Percentiles rank a stretch among this genome's conserved stretches.
Conservation (phyloP, 306 rosid genomes). For the Vigna trinervia region DNA sequence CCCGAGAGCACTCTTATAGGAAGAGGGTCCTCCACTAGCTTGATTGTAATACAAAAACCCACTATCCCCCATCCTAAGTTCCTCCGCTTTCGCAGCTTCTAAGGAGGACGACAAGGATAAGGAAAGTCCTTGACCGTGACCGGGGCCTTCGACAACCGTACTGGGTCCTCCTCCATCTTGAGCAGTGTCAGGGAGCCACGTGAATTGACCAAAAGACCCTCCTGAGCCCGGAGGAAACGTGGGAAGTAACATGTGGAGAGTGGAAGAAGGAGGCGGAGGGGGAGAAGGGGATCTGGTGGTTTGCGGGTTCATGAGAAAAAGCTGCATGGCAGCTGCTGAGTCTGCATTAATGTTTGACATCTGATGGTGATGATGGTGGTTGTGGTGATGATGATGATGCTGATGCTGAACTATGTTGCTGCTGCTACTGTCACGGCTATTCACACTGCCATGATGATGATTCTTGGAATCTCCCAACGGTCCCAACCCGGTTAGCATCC, state of each 20-base stretch:
- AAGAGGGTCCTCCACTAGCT: slow-evolving; percentile 45
- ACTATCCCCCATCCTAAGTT: slow-evolving; percentile 60
- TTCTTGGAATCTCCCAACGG: slow-evolving; percentile 57
- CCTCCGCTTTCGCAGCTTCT: slow-evolving; percentile 71
- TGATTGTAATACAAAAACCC: slow-evolving; percentile 59
- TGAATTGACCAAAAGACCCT: slow-evolving; percentile 72
- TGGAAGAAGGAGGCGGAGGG: slow-evolving; percentile 61
- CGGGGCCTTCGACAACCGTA: slow-evolving; percentile 52
- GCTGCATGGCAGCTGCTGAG: slow-evolving; percentile 98
- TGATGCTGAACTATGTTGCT: slow-evolving; percentile 41
- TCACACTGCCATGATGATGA: slow-evolving; percentile 44
- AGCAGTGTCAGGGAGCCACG: slow-evolving; percentile 50
- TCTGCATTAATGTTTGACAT: slow-evolving; percentile 79
- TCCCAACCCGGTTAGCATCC: slow-evolving; percentile 54
- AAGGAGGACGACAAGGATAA: slow-evolving; percentile 68
- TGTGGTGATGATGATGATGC: slow-evolving; percentile 45
- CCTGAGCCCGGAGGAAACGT: slow-evolving; percentile 54
- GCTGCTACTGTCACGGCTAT: slow-evolving; percentile 52
- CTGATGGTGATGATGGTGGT: slow-evolving; percentile 58
- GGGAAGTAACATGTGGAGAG: slow-evolving; percentile 79
- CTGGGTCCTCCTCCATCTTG: slow-evolving; percentile 25
- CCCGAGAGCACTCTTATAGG: slow-evolving; percentile 54
- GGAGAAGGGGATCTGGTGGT: slow-evolving; percentile 82
- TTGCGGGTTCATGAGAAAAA: slow-evolving; percentile 89
- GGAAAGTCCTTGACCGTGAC: slow-evolving; percentile 68